Conservation (phyloP, 345 rosid genomes). For the Turritis glabra region DNA sequence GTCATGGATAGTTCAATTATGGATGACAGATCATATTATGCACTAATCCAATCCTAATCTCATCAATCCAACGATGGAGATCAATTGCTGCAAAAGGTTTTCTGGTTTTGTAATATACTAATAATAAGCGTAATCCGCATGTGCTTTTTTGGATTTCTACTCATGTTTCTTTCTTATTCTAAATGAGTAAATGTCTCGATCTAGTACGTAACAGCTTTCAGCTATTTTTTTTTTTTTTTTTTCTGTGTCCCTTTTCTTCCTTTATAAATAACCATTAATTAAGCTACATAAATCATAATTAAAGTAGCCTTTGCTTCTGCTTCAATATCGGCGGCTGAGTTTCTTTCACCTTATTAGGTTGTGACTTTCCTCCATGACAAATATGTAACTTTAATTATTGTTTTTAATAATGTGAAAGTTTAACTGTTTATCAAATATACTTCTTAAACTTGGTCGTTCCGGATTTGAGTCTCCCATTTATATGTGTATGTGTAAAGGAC, state of each 20-base stretch:
- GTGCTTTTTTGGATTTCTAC: neutral
- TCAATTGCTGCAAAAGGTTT: neutral
- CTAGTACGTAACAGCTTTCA: conserved; percentile 11
- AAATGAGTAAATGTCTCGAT: neutral
- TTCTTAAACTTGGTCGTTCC: neutral
- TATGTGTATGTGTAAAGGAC: too few relatives aligned
- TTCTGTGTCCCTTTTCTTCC: neutral
- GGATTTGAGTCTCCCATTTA: neutral
- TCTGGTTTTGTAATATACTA: conserved; percentile 1
- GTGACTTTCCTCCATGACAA: conserved; percentile 2
- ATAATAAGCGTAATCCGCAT: conserved; percentile 9
- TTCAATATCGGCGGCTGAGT: conserved; percentile 37
- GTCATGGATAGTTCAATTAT: conserved; percentile 15
- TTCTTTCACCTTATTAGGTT: conserved; percentile 3
- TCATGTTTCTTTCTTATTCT: neutral
- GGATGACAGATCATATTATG: conserved; percentile 27
- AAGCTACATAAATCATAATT: neutral
- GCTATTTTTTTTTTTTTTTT: neutral
- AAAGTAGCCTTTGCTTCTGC: neutral
- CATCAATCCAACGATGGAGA: conserved; percentile 27
- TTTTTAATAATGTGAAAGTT: neutral
- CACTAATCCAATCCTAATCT: conserved; percentile 22
- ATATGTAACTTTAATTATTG: neutral
- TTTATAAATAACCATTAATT: neutral
- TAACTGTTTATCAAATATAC: neutral